These are phyloP conservation scores for Perilla frutescens DNA, from an alignment of 257 asterid species.

Conservation along the genomic window DNA sequence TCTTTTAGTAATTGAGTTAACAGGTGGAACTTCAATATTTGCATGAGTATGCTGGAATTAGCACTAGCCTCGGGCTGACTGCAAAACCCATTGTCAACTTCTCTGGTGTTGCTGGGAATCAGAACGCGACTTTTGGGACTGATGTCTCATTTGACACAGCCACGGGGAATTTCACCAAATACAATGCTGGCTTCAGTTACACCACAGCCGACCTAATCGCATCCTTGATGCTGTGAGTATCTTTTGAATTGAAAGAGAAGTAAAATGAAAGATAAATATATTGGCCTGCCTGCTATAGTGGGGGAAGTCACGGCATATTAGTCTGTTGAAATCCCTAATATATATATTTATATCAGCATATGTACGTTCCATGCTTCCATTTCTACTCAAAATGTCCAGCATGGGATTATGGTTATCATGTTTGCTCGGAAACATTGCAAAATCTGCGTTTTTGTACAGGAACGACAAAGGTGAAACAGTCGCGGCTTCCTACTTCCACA, in stretches of 20 bases:
- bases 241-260: neutral
- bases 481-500: slow-evolving; percentile 86
- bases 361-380: no score
- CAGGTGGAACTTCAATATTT: slow-evolving; percentile 95
- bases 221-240: slow-evolving; percentile 78
- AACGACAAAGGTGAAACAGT: slow-evolving; percentile 75
- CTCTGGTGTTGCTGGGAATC: slow-evolving; percentile 91
- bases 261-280: neutral
- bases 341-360: neutral
- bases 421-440: neutral
- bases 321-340: neutral
- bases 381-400: neutral
- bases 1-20: slow-evolving; percentile 27
- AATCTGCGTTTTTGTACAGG: slow-evolving; percentile 47
- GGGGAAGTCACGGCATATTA: neutral
- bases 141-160: slow-evolving; percentile 93
- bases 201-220: slow-evolving; percentile 77
- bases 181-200: slow-evolving; percentile 76
- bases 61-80: slow-evolving; percentile 84
- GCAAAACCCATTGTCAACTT: slow-evolving; percentile 90
- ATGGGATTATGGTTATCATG: neutral
- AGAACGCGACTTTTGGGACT: slow-evolving; percentile 67
- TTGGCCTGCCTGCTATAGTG: neutral
- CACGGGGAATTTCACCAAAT: slow-evolving; percentile 74
- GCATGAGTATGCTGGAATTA: slow-evolving; percentile 94